phyloP scores from a whole-genome alignment of 805 yeast species.

The Wickerhamomyces bisporus region DNA sequence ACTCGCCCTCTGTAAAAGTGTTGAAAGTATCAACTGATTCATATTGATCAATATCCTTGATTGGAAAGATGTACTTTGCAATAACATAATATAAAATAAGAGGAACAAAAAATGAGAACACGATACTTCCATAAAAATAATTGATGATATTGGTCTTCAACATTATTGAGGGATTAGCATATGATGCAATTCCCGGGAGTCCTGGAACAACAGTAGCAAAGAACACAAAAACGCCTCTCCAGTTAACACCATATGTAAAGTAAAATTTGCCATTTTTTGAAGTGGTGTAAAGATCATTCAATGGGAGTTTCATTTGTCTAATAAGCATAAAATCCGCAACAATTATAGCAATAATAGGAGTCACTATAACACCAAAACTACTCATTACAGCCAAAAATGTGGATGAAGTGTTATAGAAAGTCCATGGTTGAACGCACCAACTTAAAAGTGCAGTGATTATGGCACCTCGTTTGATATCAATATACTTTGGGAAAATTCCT shows the following conservation, averaged over 20 bases:
- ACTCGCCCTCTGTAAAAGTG: slow-evolving; percentile 27
- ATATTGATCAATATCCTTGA: slow-evolving; percentile 11
- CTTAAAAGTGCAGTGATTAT: slow-evolving; percentile 28
- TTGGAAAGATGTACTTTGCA: slow-evolving; percentile 23
- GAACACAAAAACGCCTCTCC: slow-evolving; percentile 25
- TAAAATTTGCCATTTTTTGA: slow-evolving; percentile 26
- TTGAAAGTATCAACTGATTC: slow-evolving; percentile 24
- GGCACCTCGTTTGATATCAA: slow-evolving; percentile 27
- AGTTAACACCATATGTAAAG: slow-evolving; percentile 28
- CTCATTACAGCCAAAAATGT: slow-evolving; percentile 32
- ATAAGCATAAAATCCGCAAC: slow-evolving; percentile 32
- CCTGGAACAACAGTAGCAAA: slow-evolving; percentile 30
- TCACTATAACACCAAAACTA: slow-evolving; percentile 33
- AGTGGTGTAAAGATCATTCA: slow-evolving; percentile 31
- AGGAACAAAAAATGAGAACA: slow-evolving; percentile 27
- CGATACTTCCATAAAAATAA: slow-evolving; percentile 27
- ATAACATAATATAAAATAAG: slow-evolving; percentile 21
- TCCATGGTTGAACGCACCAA: slow-evolving; percentile 37
- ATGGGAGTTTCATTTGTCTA: slow-evolving; percentile 26
- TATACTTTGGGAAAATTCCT: slow-evolving; percentile 17
- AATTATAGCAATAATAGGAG: slow-evolving; percentile 32
- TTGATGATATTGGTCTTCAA: slow-evolving; percentile 22
- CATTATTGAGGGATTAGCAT: slow-evolving; percentile 22
- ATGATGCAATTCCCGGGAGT: slow-evolving; percentile 33
- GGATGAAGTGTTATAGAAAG: slow-evolving; percentile 32